These are phyloP conservation scores for Gymnopus androsaceus DNA, from an alignment of 1,284 basidiomycete genomes.

Conservation along the genomic window DNA sequence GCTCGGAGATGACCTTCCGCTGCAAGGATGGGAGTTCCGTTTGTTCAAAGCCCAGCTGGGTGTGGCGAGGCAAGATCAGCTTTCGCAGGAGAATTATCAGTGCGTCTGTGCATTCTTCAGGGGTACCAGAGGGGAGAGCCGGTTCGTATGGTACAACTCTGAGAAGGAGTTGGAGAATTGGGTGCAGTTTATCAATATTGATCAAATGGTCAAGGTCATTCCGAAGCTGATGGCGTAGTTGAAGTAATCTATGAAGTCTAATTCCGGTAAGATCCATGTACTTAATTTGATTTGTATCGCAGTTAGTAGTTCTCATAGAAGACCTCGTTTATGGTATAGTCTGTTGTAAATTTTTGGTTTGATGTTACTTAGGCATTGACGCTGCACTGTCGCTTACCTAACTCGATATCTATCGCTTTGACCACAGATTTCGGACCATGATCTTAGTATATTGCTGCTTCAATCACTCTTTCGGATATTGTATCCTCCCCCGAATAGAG, in stretches of 20 bases:
- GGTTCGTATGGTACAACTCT: constrained; percentile 72
- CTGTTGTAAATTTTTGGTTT: too few relatives aligned
- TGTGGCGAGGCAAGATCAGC: constrained; percentile 52
- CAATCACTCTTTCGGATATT: too few relatives aligned
- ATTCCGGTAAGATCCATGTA: neutral
- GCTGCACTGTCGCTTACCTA: too few relatives aligned
- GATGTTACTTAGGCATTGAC: too few relatives aligned
- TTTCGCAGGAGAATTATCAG: constrained; percentile 69
- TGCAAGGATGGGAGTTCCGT: constrained; percentile 82
- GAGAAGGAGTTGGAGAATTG: constrained; percentile 66
- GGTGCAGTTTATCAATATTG: constrained; percentile 81
- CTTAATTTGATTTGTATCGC: too few relatives aligned
- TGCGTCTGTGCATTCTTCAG: constrained; percentile 76
- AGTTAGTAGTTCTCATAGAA: too few relatives aligned
- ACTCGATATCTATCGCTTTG: too few relatives aligned
- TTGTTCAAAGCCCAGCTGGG: constrained; percentile 73
- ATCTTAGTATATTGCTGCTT: too few relatives aligned
- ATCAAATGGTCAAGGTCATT: constrained; percentile 76
- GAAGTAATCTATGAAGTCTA: neutral
- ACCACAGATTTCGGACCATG: too few relatives aligned
- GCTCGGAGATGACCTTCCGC: constrained; percentile 62
- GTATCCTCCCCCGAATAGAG: too few relatives aligned
- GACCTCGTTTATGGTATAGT: neutral
- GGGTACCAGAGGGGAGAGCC: constrained; percentile 54
- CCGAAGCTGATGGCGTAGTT: constrained; percentile 64